phyloP scores from a whole-genome alignment of 176 grass and related monocot genomes.

The Saccharum officinarum region DNA sequence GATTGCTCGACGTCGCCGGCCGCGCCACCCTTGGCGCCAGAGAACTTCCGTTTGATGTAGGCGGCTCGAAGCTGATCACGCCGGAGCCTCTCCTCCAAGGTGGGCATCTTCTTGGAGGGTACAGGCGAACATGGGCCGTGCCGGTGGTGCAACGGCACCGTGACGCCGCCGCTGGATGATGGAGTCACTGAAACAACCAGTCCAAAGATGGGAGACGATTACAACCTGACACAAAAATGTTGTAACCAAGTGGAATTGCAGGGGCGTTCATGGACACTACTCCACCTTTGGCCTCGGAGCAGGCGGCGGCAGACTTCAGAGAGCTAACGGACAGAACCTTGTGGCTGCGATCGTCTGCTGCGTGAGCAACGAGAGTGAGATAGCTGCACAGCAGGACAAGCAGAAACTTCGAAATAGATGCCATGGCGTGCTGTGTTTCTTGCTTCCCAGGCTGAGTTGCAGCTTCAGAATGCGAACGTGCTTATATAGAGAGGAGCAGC shows the following conservation, averaged over 20 bases:
- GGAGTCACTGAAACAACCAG: not conserved
- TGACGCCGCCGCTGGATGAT: not conserved
- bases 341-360: not conserved
- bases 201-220: not conserved
- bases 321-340: constrained; percentile 18
- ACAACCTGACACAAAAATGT: not conserved
- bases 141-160: constrained; percentile 51
- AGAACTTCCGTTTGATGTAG: constrained; percentile 37
- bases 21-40: not conserved
- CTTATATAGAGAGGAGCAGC: constrained; percentile 15
- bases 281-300: constrained; percentile 38
- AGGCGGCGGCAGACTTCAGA: constrained; percentile 6
- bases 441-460: not conserved
- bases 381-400: constrained; percentile 3
- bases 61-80: constrained; percentile 49
- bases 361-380: not conserved
- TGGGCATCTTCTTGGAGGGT: not conserved
- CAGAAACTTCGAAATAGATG: not conserved
- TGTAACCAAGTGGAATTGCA: not conserved
- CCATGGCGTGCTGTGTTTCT: constrained; percentile 12
- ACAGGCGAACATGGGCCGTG: constrained; percentile 61
- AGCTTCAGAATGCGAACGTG: not conserved
- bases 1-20: not conserved
- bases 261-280: not conserved
- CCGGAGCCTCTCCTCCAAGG: constrained; percentile 47